Conservation (phyloP, 2,329 filamentous ascomycete genomes). For the Fusarium kyushuense region DNA sequence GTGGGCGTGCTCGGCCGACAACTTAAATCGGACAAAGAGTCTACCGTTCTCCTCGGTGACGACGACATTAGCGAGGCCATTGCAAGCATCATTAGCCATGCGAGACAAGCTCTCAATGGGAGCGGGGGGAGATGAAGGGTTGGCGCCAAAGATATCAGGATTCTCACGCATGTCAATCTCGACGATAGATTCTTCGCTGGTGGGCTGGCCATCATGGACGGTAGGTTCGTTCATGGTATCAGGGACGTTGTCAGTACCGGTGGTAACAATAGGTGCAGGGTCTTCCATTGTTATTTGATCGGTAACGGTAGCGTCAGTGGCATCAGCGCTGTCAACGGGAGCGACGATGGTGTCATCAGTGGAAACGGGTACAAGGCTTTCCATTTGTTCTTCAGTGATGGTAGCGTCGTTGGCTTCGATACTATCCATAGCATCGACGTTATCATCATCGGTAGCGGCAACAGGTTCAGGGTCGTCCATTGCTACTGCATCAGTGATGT, state of each 20-base stretch:
- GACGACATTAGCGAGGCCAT: constrained; percentile 50
- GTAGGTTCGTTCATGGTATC: too few relatives aligned
- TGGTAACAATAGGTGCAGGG: not conserved
- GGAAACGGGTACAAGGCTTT: too few relatives aligned
- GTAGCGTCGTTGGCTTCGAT: too few relatives aligned
- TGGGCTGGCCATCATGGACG: not conserved
- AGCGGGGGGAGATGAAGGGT: constrained; percentile 31
- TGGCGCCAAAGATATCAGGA: constrained; percentile 52
- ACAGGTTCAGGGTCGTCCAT: not conserved
- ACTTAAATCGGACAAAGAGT: constrained; percentile 56
- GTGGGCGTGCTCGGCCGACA: constrained; percentile 49
- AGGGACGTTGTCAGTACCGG: not conserved
- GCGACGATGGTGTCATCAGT: too few relatives aligned
- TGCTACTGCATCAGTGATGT: not conserved
- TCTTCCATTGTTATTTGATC: not conserved
- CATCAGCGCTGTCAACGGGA: too few relatives aligned
- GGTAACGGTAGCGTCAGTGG: not conserved
- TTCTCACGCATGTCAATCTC: constrained; percentile 54
- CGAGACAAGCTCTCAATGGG: constrained; percentile 45
- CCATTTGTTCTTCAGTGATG: too few relatives aligned
- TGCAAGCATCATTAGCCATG: constrained; percentile 46
- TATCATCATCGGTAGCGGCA: too few relatives aligned
- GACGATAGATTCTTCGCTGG: constrained; percentile 43
- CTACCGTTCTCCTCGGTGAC: constrained; percentile 48
- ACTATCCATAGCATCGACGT: too few relatives aligned